Percentiles rank a stretch among this genome's conserved stretches.
These are phyloP conservation scores for Nicotiana rustica DNA, from an alignment of 305 asterid genomes.

Conservation along the genomic window DNA sequence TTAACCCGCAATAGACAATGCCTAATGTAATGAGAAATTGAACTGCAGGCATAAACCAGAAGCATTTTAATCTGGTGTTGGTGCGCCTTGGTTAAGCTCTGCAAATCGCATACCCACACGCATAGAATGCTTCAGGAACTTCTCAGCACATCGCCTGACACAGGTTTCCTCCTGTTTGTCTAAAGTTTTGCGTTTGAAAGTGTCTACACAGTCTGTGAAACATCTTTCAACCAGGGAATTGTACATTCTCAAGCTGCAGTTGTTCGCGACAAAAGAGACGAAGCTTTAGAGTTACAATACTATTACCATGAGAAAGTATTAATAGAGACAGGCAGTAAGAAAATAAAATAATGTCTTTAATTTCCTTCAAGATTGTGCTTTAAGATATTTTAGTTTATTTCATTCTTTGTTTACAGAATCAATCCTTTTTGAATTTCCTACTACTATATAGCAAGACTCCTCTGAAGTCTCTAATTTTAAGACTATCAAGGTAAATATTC, in stretches of 20 bases:
- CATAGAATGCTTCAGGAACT: conserved; percentile 52
- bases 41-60: conserved; percentile 26
- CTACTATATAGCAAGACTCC: background rate
- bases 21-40: background rate
- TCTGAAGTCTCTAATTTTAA: background rate
- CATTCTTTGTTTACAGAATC: background rate
- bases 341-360: background rate
- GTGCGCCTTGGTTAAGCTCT: conserved; percentile 93
- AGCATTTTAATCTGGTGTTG: conserved; percentile 66
- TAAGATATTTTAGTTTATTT: conserved; percentile 3
- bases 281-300: background rate
- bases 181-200: conserved; percentile 48
- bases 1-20: background rate
- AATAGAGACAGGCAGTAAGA: background rate
- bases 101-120: conserved; percentile 52
- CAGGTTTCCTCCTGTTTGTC: conserved; percentile 55
- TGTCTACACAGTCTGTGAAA: conserved; percentile 77
- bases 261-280: background rate
- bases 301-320: background rate
- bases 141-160: conserved; percentile 50
- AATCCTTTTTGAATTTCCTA: background rate
- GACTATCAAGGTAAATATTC: background rate
- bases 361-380: background rate
- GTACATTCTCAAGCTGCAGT: conserved; percentile 90
- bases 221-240: conserved; percentile 56